These are phyloP conservation scores for Erysimum cheiri DNA, from an alignment of 441 rosid genomes.

Conservation along the genomic window DNA sequence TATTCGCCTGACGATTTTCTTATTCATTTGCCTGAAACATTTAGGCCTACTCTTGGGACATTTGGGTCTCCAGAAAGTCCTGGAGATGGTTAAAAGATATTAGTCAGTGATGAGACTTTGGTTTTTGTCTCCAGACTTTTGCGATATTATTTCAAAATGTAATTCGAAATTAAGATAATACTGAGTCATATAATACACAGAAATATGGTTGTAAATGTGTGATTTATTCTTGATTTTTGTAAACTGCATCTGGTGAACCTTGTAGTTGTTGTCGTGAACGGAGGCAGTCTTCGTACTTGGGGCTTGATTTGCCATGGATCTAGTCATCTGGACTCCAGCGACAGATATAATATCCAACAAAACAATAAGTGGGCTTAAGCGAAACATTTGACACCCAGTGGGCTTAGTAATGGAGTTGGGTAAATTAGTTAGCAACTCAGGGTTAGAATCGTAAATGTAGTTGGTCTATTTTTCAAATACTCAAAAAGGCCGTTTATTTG, in stretches of 20 bases:
- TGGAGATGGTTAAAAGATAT: conserved; percentile 13
- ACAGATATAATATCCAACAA: neutral
- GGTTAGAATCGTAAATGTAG: neutral
- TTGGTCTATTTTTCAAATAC: neutral
- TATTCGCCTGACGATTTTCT: neutral
- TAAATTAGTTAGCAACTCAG: neutral
- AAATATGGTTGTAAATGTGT: neutral
- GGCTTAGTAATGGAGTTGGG: neutral
- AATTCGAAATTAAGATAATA: neutral
- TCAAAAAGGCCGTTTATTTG: neutral
- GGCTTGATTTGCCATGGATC: neutral
- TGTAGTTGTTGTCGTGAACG: conserved; percentile 9
- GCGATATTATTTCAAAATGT: neutral
- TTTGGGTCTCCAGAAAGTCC: neutral
- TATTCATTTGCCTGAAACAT: conserved; percentile 6
- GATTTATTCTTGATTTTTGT: neutral
- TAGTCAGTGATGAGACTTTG: conserved; percentile 1
- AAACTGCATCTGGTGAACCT: neutral
- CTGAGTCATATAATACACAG: neutral
- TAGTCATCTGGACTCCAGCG: too few relatives aligned
- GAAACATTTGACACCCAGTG: neutral
- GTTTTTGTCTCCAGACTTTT: neutral
- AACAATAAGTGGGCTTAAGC: neutral
- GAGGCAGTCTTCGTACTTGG: neutral
- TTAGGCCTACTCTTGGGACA: conserved; percentile 17